Base-by-base conservation (phyloP, 495 filamentous ascomycete species). In the Xylaria venustula region DNA sequence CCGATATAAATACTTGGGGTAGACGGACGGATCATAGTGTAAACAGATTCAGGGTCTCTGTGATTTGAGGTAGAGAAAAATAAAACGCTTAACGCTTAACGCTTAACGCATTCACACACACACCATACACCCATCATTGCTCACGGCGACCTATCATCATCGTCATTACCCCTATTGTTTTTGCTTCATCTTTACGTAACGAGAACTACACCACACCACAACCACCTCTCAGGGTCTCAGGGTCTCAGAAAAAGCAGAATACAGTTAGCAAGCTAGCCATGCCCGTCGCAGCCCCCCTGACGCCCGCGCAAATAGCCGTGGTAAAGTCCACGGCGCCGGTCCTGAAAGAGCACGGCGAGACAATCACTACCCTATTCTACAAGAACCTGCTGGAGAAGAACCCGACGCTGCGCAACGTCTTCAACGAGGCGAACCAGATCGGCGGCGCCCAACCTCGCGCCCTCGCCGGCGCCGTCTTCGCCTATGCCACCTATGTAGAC, bases 401-500 rank as follows among this genome's bases (percentile, higher is more conserved):
- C 64, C 87, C 88, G 0, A 76, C 77, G 19, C 80, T 92, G 9
- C 80, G 83, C 66, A 81, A 82, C 64, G 72, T 90, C 57, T 92
- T 91, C 80, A 90, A 85, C 75, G 75, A 76, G 50, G 76, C 86
- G 28, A 86, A 88, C 71, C 87, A 91, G 69, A 64, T 68, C 48
- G 87, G 80, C 25, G 85, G 87, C 47, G 81, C 83, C 51, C 89
- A 92, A 63, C 78, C 86, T 3, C 76, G 75, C 17, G 88, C 89
- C 12, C 79, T 92, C 7, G 88, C 89, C 40, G 76, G 72, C 52
- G 80, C 88, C 12, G 80, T 92, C 34, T 85, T 86, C 65, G 86
- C 85, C 32, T 91, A 91, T 62, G 89, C 89, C 56, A 77, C 79
- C 20, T 79, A 90, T 70, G 88, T 91, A 68, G 88, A 90, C 71